Evolutionary conservation across 495 filamentous ascomycete species (phyloP).

Genomic region (Neurospora sp.): DNA sequence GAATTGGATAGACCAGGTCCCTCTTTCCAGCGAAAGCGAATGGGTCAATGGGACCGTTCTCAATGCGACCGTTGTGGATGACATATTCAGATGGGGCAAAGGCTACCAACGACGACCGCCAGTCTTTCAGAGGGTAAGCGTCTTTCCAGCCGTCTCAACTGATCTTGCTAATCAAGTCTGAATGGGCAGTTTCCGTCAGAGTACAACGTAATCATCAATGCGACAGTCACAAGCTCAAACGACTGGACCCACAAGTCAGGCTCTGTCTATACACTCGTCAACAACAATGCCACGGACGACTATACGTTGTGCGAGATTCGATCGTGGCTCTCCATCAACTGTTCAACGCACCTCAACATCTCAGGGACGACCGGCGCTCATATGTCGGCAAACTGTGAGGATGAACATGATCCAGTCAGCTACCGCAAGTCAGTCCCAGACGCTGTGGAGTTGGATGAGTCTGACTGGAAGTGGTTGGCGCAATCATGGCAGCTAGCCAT

Average conservation of each 20-base stretch:
- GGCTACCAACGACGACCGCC: conserved; percentile 43
- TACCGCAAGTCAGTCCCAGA: conserved; percentile 35
- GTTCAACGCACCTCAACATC: conserved; percentile 51
- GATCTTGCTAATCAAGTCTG: not conserved
- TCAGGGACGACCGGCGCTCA: conserved; percentile 43
- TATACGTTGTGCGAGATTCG: conserved; percentile 56
- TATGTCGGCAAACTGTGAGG: conserved; percentile 48
- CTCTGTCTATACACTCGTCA: conserved; percentile 54
- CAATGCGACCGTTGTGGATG: conserved; percentile 47
- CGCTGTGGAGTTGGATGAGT: conserved; percentile 17
- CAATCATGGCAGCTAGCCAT: conserved; percentile 45
- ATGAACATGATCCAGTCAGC: conserved; percentile 35
- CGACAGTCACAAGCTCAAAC: conserved; percentile 4
- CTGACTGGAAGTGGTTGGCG: conserved; percentile 52
- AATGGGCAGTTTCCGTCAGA: conserved; percentile 34
- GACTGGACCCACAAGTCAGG: conserved; percentile 24
- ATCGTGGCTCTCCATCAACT: conserved; percentile 46
- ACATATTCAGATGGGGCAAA: conserved; percentile 54
- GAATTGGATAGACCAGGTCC: conserved; percentile 23
- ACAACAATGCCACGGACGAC: conserved; percentile 23
- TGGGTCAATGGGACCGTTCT: conserved; percentile 32
- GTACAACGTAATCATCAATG: conserved; percentile 59
- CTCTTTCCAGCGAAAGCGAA: conserved; percentile 8
- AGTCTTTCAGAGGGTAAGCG: conserved; percentile 46
- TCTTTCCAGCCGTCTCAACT: not conserved